phyloP scores from a whole-genome alignment of 371 early-diverging fungal species.

The Circinella minor region DNA sequence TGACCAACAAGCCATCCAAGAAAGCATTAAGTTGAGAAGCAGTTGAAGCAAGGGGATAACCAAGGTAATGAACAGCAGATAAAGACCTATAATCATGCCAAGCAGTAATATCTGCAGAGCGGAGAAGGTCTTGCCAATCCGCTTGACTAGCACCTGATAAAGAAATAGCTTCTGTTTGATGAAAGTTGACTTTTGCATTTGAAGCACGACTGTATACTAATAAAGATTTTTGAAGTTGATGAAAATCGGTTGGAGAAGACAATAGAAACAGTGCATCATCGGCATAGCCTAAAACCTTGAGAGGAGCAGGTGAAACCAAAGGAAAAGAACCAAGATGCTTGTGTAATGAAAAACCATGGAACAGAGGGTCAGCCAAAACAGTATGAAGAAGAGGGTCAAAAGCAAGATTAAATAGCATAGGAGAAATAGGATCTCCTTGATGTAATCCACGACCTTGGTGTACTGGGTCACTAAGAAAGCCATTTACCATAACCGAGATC shows the following conservation, averaged over 20 bases:
- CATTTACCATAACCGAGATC: conserved; percentile 20
- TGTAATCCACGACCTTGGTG: conserved; percentile 20
- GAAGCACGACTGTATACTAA: conserved; percentile 19
- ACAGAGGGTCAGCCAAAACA: conserved; percentile 2
- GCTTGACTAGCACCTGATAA: conserved; percentile 15
- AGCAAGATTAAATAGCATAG: conserved; percentile 31
- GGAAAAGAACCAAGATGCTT: too few species aligned
- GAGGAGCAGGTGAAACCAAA: not conserved
- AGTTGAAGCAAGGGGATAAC: conserved; percentile 23
- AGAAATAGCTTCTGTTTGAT: conserved; percentile 26
- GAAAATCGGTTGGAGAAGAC: not conserved
- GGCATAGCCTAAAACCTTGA: conserved; percentile 13
- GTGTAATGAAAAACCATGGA: not conserved
- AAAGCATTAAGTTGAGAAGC: conserved; percentile 15
- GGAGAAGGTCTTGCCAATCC: not conserved
- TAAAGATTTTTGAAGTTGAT: not conserved
- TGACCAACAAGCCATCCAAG: conserved; percentile 9
- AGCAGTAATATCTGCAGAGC: not conserved
- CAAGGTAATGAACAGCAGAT: conserved; percentile 18
- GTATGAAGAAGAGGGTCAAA: conserved; percentile 31
- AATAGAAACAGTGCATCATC: conserved; percentile 16
- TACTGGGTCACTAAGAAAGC: conserved; percentile 9
- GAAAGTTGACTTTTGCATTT: conserved; percentile 26
- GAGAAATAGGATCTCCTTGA: conserved; percentile 32
- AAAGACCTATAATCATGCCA: conserved; percentile 19